Base-by-base conservation (phyloP, 768 basidiomycete species). In the Mycena vulgaris region DNA sequence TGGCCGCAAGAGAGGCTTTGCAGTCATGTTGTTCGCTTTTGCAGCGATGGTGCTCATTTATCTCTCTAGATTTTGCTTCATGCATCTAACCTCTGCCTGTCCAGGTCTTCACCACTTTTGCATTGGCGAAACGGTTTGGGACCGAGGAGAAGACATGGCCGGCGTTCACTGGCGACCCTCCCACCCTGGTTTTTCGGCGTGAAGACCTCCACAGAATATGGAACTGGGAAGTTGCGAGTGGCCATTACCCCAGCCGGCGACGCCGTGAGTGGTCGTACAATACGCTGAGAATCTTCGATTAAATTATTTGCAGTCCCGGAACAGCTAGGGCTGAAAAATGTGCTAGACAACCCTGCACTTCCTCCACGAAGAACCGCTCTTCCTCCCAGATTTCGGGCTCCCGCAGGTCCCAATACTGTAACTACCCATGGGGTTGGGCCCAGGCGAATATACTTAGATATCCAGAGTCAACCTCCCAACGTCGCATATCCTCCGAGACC, bases 171-270 rank as follows among this genome's bases (percentile, higher is more conserved):
- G 64, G 64, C 14, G 72, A 73, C 28, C 72, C 72, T 39, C 72
- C 72, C 1, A 73, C 72, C 10, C 65, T 73, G 31, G 89, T 96
- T 39, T 95, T 89, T 76, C 85, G 85, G 65, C 86, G 91, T 55
- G 90, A 93, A 66, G 96, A 98, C 76, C 78, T 98, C 47, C 94
- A 93, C 76, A 87, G 92, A 65, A 94, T 99, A 80, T 99, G 97
- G 97, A 86, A 91, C 69, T 99, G 96, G 96, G 97, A 99, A 82
- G 88, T 99, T 65, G 84, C 90, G 35, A 94, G 95, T 71, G 98
- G 98, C 1, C 96, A 98, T 82, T 96, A 96, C 84, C 97, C 97
- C 11, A 96, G 94, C 81, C 86, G 89, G 62, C 87, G 89, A 65
- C 86, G 87, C 75, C 88, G 96, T 95, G 80, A 77, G 94, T 87